These are phyloP conservation scores for Metschnikowia bowlesiae DNA, from an alignment of 805 yeast genomes.

Conservation along the genomic window DNA sequence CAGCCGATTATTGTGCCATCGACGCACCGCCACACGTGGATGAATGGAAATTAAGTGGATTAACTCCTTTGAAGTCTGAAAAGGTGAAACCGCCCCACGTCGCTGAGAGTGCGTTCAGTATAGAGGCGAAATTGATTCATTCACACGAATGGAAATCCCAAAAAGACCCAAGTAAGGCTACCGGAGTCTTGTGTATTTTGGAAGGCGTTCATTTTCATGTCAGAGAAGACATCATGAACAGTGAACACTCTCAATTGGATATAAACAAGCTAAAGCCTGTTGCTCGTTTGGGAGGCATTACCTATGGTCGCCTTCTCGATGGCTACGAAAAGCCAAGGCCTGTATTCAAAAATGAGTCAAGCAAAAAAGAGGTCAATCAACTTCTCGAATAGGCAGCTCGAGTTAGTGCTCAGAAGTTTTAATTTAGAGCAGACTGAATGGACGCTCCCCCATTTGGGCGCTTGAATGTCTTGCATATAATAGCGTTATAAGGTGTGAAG, in stretches of 20 bases:
- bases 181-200: slow-evolving; percentile 41
- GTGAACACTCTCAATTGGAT: slow-evolving; percentile 38
- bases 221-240: slow-evolving; percentile 50
- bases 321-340: slow-evolving; percentile 49
- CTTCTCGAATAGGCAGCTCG: neutral
- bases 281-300: slow-evolving; percentile 46
- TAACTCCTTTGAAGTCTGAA: slow-evolving; percentile 43
- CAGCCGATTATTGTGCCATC: slow-evolving; percentile 49
- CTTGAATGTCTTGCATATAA: too few species aligned
- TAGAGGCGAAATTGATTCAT: slow-evolving; percentile 50
- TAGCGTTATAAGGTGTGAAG: too few species aligned
- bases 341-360: slow-evolving; percentile 22
- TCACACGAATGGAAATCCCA: slow-evolving; percentile 44
- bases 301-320: slow-evolving; percentile 41
- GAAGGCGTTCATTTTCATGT: slow-evolving; percentile 58
- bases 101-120: slow-evolving; percentile 56
- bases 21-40: slow-evolving; percentile 46
- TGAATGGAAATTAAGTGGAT: slow-evolving; percentile 55
- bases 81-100: slow-evolving; percentile 54
- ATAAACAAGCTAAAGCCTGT: slow-evolving; percentile 48
- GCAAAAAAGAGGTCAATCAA: neutral
- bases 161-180: slow-evolving; percentile 25
- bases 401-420: neutral
- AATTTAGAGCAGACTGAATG: neutral
- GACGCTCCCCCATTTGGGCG: too few species aligned